Percentiles rank a stretch among this genome's conserved stretches.
phyloP scores from a whole-genome alignment of 2,329 filamentous ascomycete genomes.

The Akanthomyces lecanii region DNA sequence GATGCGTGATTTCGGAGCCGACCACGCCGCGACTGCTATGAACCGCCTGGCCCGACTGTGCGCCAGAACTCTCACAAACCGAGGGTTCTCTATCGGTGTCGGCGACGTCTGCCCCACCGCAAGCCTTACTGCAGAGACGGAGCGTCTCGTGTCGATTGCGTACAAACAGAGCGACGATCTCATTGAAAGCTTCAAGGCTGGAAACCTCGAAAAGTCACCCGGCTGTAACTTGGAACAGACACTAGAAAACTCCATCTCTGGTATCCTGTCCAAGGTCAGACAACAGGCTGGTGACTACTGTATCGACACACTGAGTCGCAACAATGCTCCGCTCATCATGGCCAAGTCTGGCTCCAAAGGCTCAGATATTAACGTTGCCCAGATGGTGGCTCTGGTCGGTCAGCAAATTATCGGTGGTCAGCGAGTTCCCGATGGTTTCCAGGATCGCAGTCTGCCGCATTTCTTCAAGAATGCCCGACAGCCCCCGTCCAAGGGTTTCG shows the following conservation, averaged over 20 bases:
- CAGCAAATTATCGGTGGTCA: slow-evolving; percentile 95
- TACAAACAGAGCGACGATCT: slow-evolving; percentile 79
- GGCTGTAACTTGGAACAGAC: slow-evolving; percentile 91
- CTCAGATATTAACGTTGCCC: slow-evolving; percentile 95
- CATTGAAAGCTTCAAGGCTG: slow-evolving; percentile 74
- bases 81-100: slow-evolving; percentile 94
- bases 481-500: slow-evolving; percentile 94
- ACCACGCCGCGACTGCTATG: slow-evolving; percentile 86
- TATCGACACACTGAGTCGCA: slow-evolving; percentile 81
- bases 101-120: slow-evolving; percentile 86
- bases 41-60: slow-evolving; percentile 89
- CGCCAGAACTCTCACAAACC: slow-evolving; percentile 80
- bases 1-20: slow-evolving; percentile 87
- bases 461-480: slow-evolving; percentile 91
- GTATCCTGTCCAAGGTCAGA: slow-evolving; percentile 87
- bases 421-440: slow-evolving; percentile 93
- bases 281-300: slow-evolving; percentile 87
- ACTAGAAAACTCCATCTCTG: slow-evolving; percentile 84
- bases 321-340: slow-evolving; percentile 94
- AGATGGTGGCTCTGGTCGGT: slow-evolving; percentile 96
- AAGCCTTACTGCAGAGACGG: slow-evolving; percentile 66
- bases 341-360: slow-evolving; percentile 96
- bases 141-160: slow-evolving; percentile 69
- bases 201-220: slow-evolving; percentile 77
- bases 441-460: slow-evolving; percentile 89